Conservation (phyloP, 257 asterid species). For the Orobanche coerulescens region DNA sequence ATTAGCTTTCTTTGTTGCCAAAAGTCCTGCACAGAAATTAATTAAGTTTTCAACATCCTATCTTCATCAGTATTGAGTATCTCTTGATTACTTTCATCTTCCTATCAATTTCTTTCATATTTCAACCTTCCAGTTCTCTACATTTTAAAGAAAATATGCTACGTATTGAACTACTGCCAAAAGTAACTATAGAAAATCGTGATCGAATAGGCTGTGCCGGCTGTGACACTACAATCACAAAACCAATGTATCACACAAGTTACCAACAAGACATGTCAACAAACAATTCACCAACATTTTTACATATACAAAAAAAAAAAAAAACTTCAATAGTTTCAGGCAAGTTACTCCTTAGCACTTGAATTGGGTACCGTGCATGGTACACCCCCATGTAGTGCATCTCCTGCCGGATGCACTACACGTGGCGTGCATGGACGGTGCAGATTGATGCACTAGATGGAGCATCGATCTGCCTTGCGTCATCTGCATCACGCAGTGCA, state of each 20-base stretch:
- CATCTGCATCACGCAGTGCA: too few species aligned
- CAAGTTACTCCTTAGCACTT: too few species aligned
- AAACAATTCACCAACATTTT: neutral
- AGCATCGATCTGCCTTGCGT: too few species aligned
- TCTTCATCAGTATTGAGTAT: too few species aligned
- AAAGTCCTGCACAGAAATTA: conserved; percentile 30
- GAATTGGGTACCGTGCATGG: too few species aligned
- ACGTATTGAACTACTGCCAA: neutral
- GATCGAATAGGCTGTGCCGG: neutral
- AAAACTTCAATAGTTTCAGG: too few species aligned
- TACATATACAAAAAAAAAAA: neutral
- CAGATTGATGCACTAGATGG: too few species aligned
- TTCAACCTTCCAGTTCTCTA: neutral
- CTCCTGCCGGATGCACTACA: too few species aligned
- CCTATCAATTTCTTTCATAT: neutral
- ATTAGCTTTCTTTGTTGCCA: conserved; percentile 20
- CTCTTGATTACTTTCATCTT: neutral
- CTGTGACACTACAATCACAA: neutral
- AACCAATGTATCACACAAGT: neutral
- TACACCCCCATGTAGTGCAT: too few species aligned
- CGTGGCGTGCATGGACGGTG: too few species aligned
- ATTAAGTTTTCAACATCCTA: conserved; percentile 7
- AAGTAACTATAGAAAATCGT: neutral
- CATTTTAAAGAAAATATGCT: neutral
- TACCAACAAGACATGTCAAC: neutral